Evolutionary conservation across 2,329 filamentous ascomycete genomes (phyloP).

Genomic region (Laburnicola sp.): DNA sequence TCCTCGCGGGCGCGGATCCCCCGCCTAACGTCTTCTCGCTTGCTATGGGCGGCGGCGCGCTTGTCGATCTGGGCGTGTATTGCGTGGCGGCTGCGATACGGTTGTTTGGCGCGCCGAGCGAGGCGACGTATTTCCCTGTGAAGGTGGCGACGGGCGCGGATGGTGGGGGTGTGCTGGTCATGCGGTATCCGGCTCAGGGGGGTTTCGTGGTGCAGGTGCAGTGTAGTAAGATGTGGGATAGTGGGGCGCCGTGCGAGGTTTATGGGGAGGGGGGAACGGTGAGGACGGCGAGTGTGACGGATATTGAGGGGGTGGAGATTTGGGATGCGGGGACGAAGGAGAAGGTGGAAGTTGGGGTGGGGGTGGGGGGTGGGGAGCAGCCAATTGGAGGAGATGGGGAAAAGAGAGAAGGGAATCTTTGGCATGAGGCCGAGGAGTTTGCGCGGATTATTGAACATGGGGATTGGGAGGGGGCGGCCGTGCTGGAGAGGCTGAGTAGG

Average conservation of each 20-base stretch:
- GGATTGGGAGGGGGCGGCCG: constrained; percentile 44
- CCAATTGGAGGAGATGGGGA: too few species aligned
- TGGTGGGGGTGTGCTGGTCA: constrained; percentile 49
- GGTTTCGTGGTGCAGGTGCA: constrained; percentile 50
- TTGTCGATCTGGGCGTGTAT: constrained; percentile 56
- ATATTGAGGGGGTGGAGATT: constrained; percentile 48
- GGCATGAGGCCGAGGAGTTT: constrained; percentile 53
- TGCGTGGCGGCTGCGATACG: constrained; percentile 52
- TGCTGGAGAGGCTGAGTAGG: constrained; percentile 48
- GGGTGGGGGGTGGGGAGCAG: neutral
- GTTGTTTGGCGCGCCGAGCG: constrained; percentile 51
- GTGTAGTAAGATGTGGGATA: constrained; percentile 50
- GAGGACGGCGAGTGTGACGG: constrained; percentile 49
- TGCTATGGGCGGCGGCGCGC: constrained; percentile 51
- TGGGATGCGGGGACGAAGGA: constrained; percentile 51
- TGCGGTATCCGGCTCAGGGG: constrained; percentile 44
- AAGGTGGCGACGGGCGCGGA: constrained; percentile 52
- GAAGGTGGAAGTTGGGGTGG: constrained; percentile 45
- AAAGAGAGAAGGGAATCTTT: constrained; percentile 50
- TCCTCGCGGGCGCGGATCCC: constrained; percentile 48
- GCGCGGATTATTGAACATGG: constrained; percentile 48
- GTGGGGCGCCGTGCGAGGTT: constrained; percentile 50
- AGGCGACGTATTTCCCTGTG: constrained; percentile 48
- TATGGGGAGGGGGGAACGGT: constrained; percentile 55
- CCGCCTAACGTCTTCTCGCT: constrained; percentile 54